A percentile compares a stretch with the other conserved stretches of the same genome.
Evolutionary conservation across 257 asterid genomes (phyloP).

Genomic region (Nicotiana knightiana): DNA sequence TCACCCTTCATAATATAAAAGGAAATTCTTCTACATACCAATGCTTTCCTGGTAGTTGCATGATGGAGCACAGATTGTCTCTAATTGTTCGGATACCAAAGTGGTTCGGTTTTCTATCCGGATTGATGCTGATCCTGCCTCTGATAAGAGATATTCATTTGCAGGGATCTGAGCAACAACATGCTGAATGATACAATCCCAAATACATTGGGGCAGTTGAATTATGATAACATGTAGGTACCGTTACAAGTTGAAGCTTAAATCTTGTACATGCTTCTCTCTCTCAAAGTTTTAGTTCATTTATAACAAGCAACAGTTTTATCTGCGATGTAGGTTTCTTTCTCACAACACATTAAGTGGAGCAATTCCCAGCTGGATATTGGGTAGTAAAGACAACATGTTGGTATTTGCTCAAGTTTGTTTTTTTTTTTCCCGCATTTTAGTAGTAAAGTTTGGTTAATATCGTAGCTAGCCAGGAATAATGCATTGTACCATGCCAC

Average conservation of each 20-base stretch:
- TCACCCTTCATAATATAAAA: neutral
- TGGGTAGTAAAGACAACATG: conserved; percentile 35
- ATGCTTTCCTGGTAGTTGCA: neutral
- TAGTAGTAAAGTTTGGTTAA: neutral
- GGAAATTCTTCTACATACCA: neutral
- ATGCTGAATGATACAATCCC: conserved; percentile 55
- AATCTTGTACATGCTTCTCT: neutral
- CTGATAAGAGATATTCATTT: conserved; percentile 12
- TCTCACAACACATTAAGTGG: conserved; percentile 66
- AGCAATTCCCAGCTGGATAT: conserved; percentile 52
- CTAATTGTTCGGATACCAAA: neutral
- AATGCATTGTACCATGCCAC: neutral
- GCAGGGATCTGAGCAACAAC: conserved; percentile 89
- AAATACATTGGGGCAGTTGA: conserved; percentile 16
- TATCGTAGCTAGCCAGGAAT: neutral
- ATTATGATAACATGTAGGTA: conserved; percentile 36
- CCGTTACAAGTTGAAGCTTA: neutral
- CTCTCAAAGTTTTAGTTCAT: neutral
- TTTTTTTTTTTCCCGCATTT: neutral
- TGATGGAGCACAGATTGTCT: neutral
- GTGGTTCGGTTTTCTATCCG: neutral
- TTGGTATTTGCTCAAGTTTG: conserved; percentile 26
- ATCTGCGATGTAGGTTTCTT: conserved; percentile 52
- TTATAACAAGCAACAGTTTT: neutral
- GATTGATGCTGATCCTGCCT: neutral